These are phyloP conservation scores for Physaria fendleri DNA, from an alignment of 345 rosid species.

Conservation along the genomic window DNA sequence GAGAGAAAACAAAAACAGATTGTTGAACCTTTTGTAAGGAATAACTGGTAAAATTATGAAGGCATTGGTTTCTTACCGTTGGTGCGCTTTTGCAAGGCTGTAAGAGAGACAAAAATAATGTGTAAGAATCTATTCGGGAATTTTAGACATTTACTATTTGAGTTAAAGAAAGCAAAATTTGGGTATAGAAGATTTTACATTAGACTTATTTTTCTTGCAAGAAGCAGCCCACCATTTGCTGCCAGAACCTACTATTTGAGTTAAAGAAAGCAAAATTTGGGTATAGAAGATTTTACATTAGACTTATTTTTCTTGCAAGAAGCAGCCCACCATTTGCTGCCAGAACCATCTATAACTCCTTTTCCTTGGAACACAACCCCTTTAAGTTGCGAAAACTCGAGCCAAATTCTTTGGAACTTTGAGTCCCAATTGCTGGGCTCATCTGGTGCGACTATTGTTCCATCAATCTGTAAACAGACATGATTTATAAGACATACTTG, in stretches of 20 bases:
- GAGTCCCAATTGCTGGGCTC: conserved; percentile 93
- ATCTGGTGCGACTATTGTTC: conserved; percentile 82
- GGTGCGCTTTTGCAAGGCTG: conserved; percentile 98
- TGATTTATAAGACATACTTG: no score
- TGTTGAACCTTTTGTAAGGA: conserved; percentile 12
- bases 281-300: conserved; percentile 41
- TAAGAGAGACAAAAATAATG: conserved; percentile 19
- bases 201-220: conserved; percentile 88
- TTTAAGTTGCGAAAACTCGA: conserved; percentile 69
- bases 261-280: neutral
- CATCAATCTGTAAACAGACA: conserved; percentile 62
- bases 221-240: conserved; percentile 99
- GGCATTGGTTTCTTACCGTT: conserved; percentile 50
- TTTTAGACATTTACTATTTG: neutral
- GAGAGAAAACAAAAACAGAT: conserved; percentile 1
- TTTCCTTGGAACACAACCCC: conserved; percentile 73
- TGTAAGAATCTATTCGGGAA: conserved; percentile 17
- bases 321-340: conserved; percentile 97
- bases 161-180: neutral
- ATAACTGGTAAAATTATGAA: neutral
- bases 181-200: conserved; percentile 37
- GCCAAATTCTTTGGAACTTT: conserved; percentile 59
- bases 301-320: conserved; percentile 94
- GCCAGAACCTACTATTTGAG: conserved; percentile 46
- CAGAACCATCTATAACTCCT: conserved; percentile 94